These are phyloP conservation scores for Claviceps cyperi DNA, from an alignment of 2,329 filamentous ascomycete genomes.

Conservation along the genomic window DNA sequence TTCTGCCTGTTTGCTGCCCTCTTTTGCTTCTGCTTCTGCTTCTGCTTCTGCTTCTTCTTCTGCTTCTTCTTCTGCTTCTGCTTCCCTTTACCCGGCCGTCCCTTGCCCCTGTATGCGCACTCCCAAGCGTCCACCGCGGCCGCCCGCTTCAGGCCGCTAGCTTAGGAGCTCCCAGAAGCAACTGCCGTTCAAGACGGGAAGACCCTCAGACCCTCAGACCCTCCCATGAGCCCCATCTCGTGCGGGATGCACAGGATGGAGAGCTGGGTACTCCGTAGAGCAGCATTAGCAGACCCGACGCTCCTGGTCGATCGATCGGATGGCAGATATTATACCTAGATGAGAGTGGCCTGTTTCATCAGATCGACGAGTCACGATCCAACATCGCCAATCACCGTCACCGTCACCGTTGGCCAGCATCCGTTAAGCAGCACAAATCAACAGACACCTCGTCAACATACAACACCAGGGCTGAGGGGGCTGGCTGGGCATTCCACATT, in stretches of 20 bases:
- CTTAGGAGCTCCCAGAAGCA: not conserved
- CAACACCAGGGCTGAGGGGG: conserved; percentile 1
- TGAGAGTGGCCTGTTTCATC: not conserved
- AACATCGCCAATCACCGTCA: not conserved
- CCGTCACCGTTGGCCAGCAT: no score
- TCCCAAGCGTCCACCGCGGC: not conserved
- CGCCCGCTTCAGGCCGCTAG: not conserved
- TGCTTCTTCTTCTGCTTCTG: not conserved
- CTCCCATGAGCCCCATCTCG: not conserved
- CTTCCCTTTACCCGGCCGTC: not conserved
- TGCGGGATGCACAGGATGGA: not conserved
- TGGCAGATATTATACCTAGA: not conserved
- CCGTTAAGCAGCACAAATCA: no score
- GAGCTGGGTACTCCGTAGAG: not conserved
- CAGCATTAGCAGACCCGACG: not conserved
- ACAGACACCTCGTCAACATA: not conserved
- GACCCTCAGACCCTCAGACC: not conserved
- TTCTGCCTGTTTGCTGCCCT: not conserved
- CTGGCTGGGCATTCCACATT: not conserved
- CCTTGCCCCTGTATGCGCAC: not conserved
- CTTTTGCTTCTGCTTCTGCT: not conserved
- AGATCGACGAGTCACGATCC: not conserved
- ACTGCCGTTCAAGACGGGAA: not conserved
- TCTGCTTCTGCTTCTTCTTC: not conserved
- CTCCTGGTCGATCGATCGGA: conserved; percentile 5